Base-by-base conservation (phyloP, 495 filamentous ascomycete genomes). In the Lophiotrema nucula region DNA sequence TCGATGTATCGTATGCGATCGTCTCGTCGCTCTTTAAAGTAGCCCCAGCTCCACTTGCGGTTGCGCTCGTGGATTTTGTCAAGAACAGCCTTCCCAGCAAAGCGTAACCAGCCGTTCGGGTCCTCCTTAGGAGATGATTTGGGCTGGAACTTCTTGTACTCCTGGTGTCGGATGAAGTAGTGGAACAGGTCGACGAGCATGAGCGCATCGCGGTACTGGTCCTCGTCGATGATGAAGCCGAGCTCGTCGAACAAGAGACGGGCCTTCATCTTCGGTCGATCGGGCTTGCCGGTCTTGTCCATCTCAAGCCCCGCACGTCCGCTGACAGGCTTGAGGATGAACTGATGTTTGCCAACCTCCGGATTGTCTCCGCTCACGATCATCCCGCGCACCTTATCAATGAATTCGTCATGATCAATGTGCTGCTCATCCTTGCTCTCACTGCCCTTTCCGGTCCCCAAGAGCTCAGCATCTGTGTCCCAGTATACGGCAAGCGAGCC, bases 111-210 rank as follows among this genome's bases (percentile, higher is more conserved):
- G 1, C 90, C 95, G 22, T 81, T 81, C 27, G 93, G 93, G 54
- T 97, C 87, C 66, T 98, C 90, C 69, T 91, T 96, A 0, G 89
- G 88, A 1, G 81, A 80, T 28, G 83, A 83, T 66, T 93, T 93
- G 2, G 93, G 93, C 64, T 96, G 91, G 55, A 88, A 79, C 70
- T 90, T 95, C 70, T 90, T 95, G 76, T 96, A 95, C 70, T 98
- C 91, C 70, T 97, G 93, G 64, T 98, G 95, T 37, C 92, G 88
- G 64, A 97, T 88, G 70, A 96, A 98, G 69, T 92, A 97, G 72
- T 98, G 93, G 76, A 98, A 97, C 4, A 97, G 81, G 69, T 98
- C 93, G 6, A 96, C 86, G 76, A 98, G 88, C 95, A 97, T 97
- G 53, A 98, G 74, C 0, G 85, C 88, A 76, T 98, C 93, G 21